A percentile compares a stretch with the other conserved stretches of the same genome.
Evolutionary conservation across 495 filamentous ascomycete genomes (phyloP).

Genomic region (Podospora appendiculata): DNA sequence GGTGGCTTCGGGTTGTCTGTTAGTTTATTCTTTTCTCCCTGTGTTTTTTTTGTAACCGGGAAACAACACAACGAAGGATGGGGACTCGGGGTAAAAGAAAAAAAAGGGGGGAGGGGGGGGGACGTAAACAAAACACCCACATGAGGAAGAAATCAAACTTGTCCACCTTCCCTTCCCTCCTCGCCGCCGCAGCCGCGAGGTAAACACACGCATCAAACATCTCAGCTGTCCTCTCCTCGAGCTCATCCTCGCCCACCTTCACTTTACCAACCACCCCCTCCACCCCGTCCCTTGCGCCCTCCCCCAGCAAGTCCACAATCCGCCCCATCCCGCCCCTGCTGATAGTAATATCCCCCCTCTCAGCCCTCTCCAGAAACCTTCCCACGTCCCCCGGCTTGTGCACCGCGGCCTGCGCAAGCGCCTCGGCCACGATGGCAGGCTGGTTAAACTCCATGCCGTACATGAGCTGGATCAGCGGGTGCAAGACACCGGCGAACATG

Average conservation of each 20-base stretch:
- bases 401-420: constrained; percentile 64
- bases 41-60: background rate
- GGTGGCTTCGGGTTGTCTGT: constrained; percentile 23
- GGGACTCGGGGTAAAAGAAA: no score
- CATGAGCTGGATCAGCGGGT: constrained; percentile 79
- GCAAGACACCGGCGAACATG: constrained; percentile 52
- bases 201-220: constrained; percentile 65
- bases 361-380: constrained; percentile 49
- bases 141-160: constrained; percentile 83
- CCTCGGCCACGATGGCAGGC: constrained; percentile 76
- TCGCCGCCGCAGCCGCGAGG: constrained; percentile 51
- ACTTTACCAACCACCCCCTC: constrained; percentile 52
- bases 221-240: constrained; percentile 64
- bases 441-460: constrained; percentile 76
- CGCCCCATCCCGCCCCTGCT: constrained; percentile 6
- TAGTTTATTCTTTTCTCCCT: background rate
- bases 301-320: constrained; percentile 51
- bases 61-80: background rate
- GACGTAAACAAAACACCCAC: constrained; percentile 20
- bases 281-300: constrained; percentile 58
- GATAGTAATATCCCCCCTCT: constrained; percentile 17
- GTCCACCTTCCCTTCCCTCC: constrained; percentile 47
- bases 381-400: constrained; percentile 44
- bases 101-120: no score
- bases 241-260: constrained; percentile 48